A percentile compares a stretch with the other conserved stretches of the same genome.
phyloP scores from a whole-genome alignment of 768 basidiomycete species.

The Lentinula raphanica region DNA sequence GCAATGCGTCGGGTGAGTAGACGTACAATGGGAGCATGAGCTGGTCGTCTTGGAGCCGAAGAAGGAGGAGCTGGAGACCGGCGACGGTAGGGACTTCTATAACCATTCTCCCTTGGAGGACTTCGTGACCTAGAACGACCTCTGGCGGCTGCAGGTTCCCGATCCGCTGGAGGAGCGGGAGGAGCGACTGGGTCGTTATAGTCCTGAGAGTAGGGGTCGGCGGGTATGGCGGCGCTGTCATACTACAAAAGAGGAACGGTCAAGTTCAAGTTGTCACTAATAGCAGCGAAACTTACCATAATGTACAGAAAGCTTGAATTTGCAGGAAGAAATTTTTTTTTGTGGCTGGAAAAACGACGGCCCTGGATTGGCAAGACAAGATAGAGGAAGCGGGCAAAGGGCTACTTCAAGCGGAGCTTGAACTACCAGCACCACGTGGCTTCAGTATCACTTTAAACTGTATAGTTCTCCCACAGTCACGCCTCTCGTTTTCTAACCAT shows the following conservation, averaged over 20 bases:
- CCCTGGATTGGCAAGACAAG: background rate
- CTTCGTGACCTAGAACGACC: constrained; percentile 76
- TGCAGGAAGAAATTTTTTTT: too few species aligned
- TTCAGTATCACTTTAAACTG: background rate
- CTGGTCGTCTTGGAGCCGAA: constrained; percentile 54
- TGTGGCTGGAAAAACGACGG: too few species aligned
- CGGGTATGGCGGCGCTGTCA: constrained; percentile 51
- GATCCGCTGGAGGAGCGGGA: constrained; percentile 43
- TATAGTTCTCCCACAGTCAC: constrained; percentile 18
- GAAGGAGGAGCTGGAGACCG: constrained; percentile 37
- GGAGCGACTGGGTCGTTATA: constrained; percentile 57
- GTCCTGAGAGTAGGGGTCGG: constrained; percentile 80
- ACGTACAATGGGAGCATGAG: constrained; percentile 74
- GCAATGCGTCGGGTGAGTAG: background rate
- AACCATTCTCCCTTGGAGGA: constrained; percentile 46
- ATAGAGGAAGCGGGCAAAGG: background rate
- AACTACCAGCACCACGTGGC: constrained; percentile 15
- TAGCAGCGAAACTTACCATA: constrained; percentile 53
- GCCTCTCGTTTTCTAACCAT: too few species aligned
- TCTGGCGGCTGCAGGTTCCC: constrained; percentile 47
- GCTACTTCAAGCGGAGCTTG: constrained; percentile 34
- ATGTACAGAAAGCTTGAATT: too few species aligned
- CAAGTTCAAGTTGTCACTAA: background rate
- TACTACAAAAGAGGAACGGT: constrained; percentile 41
- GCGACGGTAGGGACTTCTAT: constrained; percentile 55